A percentile compares a stretch with the other conserved stretches of the same genome.
Conservation (phyloP, 2,329 filamentous ascomycete genomes). For the Diaporthe batatas region DNA sequence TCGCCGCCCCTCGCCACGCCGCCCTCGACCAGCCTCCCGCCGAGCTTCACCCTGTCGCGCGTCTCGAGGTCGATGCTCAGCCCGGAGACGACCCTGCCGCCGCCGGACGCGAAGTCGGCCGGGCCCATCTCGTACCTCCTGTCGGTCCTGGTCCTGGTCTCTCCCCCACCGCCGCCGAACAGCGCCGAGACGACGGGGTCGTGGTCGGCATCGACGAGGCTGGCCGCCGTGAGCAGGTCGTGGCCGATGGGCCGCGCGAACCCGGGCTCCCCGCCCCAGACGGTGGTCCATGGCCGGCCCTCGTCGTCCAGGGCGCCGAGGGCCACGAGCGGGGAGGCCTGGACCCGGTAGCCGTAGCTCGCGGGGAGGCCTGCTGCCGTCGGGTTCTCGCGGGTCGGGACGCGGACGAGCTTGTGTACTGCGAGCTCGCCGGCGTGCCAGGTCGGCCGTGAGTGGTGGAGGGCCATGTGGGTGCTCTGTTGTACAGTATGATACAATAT, state of each 20-base stretch:
- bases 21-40: slow-evolving; percentile 77
- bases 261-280: slow-evolving; percentile 81
- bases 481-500: neutral
- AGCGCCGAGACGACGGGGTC: slow-evolving; percentile 80
- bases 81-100: slow-evolving; percentile 56
- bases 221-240: slow-evolving; percentile 73
- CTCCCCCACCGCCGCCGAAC: slow-evolving; percentile 59
- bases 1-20: slow-evolving; percentile 57
- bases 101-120: slow-evolving; percentile 53
- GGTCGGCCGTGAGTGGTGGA: slow-evolving; percentile 26
- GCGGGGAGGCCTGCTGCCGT: slow-evolving; percentile 73
- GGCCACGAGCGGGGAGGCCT: slow-evolving; percentile 75
- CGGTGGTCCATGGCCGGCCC: slow-evolving; percentile 79
- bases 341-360: slow-evolving; percentile 71
- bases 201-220: slow-evolving; percentile 68
- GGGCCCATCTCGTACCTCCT: slow-evolving; percentile 57
- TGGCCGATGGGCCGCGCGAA: slow-evolving; percentile 75
- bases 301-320: slow-evolving; percentile 78
- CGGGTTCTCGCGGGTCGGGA: slow-evolving; percentile 73
- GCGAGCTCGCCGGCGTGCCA: slow-evolving; percentile 77
- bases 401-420: slow-evolving; percentile 73
- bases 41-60: slow-evolving; percentile 80
- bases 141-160: slow-evolving; percentile 54
- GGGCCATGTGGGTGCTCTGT: neutral
- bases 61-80: slow-evolving; percentile 77